Evolutionary conservation across 1,284 basidiomycete genomes (phyloP), one percentile per base, ranked within the genome.

Genomic region (Papiliotrema fonsecae): DNA sequence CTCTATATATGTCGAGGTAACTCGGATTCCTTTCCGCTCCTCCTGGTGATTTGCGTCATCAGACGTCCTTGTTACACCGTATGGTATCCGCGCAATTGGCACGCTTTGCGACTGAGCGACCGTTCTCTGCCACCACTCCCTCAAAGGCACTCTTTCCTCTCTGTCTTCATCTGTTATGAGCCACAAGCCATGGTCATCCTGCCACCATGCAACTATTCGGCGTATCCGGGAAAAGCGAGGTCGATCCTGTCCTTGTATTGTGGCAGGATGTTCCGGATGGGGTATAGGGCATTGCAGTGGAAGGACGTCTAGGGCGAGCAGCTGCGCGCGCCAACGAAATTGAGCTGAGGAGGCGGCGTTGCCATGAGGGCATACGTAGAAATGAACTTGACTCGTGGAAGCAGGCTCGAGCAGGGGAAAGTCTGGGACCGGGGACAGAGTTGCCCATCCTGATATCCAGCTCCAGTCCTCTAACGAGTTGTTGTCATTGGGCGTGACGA

Each of bases 201-300:
- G 64, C 64, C 64, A 68, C 64, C 62, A 68, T 0, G 62, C 65
- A 2, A 64, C 3, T 1, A 62, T 38, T 7, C 42, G 22, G 25
- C 47, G 27, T 11, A 42, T 39, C 18, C 37, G 14, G n/a, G 38
- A 26, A 24, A 21, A 51, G 13, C 37, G 13, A 4, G 11, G 36
- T 3, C 37, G 42, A n/a, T n/a, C n/a, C n/a, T n/a, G n/a, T n/a
- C n/a, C n/a, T n/a, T n/a, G n/a, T n/a, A n/a, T n/a, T n/a, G n/a
- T n/a, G n/a, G n/a, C n/a, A n/a, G n/a, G n/a, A n/a, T n/a, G n/a
- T n/a, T n/a, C n/a, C n/a, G n/a, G n/a, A n/a, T n/a, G n/a, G 43
- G 49, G 7, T 41, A 32, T 27, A 24, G 36, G 22, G 26, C 32
- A n/a, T n/a, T n/a, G n/a, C 14, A 19, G 35, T 10, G 47, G 42